A percentile compares a stretch with the other conserved stretches of the same genome.
Evolutionary conservation across 805 yeast species (phyloP).

Genomic region (Kuraishia molischiana): DNA sequence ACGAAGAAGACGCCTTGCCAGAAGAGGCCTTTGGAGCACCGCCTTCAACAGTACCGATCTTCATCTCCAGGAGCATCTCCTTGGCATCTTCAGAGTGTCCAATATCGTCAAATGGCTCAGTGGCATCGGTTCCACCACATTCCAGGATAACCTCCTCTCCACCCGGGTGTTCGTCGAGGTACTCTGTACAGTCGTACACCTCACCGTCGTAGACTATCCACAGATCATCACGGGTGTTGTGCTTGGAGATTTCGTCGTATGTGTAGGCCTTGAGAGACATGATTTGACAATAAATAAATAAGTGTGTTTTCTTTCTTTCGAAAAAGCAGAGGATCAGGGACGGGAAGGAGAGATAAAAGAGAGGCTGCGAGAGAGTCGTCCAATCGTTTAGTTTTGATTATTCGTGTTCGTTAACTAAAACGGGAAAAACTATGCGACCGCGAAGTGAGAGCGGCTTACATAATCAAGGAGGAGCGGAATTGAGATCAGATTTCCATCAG

Average conservation of each 20-base stretch:
- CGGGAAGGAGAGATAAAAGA: too few relatives aligned
- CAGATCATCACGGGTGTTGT: constrained; percentile 64
- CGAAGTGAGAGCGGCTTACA: too few relatives aligned
- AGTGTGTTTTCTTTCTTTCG: too few relatives aligned
- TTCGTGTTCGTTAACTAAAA: too few relatives aligned
- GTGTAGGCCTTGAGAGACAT: constrained; percentile 32
- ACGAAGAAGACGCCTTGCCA: constrained; percentile 8
- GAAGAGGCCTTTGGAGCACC: constrained; percentile 33
- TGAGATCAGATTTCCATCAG: too few relatives aligned
- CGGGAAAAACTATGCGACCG: too few relatives aligned
- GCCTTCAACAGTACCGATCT: constrained; percentile 70
- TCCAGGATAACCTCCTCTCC: constrained; percentile 65
- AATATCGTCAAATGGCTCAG: constrained; percentile 72
- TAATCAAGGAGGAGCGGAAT: too few relatives aligned
- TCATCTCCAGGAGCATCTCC: constrained; percentile 56
- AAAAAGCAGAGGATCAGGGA: too few relatives aligned
- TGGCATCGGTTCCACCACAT: constrained; percentile 73
- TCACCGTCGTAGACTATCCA: constrained; percentile 82
- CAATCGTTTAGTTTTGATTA: too few relatives aligned
- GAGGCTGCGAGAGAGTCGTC: too few relatives aligned
- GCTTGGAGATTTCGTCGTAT: constrained; percentile 60
- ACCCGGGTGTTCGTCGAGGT: constrained; percentile 69
- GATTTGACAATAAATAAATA: too few relatives aligned
- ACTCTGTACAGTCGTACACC: constrained; percentile 67
- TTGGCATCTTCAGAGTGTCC: constrained; percentile 98